These are phyloP conservation scores for Thymus mandschuricus DNA, from an alignment of 257 asterid species.

Conservation along the genomic window DNA sequence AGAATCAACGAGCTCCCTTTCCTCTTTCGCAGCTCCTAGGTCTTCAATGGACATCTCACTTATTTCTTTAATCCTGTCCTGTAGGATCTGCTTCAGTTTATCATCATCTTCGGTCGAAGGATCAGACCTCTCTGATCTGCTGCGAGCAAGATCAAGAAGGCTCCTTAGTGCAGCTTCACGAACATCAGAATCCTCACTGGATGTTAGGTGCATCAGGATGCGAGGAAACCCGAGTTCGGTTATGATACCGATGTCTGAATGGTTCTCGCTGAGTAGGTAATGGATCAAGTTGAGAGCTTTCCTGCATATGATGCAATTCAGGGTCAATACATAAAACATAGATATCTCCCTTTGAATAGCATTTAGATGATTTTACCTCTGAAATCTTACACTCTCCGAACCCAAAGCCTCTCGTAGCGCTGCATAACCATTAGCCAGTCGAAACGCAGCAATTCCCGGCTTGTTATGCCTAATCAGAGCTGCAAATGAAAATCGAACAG, in stretches of 20 bases:
- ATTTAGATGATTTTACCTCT: conserved; percentile 47
- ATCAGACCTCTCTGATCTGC: conserved; percentile 35
- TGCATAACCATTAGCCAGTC: conserved; percentile 80
- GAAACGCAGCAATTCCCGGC: conserved; percentile 75
- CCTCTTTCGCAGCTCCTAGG: conserved; percentile 78
- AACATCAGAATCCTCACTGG: conserved; percentile 71
- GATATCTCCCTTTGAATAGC: too few species aligned
- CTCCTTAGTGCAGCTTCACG: conserved; percentile 87
- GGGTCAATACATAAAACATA: neutral
- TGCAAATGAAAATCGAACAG: conserved; percentile 31
- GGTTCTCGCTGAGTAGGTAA: conserved; percentile 61
- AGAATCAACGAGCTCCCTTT: conserved; percentile 77
- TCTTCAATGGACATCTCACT: conserved; percentile 71
- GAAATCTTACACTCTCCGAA: conserved; percentile 71
- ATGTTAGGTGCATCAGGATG: conserved; percentile 68
- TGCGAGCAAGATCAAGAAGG: conserved; percentile 67
- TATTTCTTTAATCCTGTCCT: conserved; percentile 64
- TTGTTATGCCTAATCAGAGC: conserved; percentile 86
- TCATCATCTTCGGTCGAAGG: conserved; percentile 49
- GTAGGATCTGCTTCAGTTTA: conserved; percentile 66
- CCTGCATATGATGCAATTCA: conserved; percentile 47
- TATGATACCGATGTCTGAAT: conserved; percentile 53
- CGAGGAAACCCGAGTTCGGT: conserved; percentile 74
- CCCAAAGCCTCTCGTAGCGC: conserved; percentile 75
- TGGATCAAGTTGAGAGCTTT: conserved; percentile 82